Conservation (phyloP, 1,284 basidiomycete species). For the Neotropicomus parvogracilis region DNA sequence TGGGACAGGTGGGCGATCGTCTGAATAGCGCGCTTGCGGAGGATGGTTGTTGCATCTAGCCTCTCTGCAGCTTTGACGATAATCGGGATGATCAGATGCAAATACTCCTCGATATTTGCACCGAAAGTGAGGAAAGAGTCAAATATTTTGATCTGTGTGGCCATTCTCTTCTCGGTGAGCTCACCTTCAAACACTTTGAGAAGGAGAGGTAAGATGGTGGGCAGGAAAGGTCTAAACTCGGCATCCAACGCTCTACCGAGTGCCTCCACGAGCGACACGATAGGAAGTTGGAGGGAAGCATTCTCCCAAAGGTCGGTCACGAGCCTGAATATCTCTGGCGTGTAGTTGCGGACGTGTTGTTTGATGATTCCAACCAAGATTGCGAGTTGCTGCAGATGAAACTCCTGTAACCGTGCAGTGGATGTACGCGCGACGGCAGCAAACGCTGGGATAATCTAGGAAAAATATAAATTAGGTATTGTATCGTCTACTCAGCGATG, state of each 20-base stretch:
- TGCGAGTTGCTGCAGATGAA: constrained; percentile 94
- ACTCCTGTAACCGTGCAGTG: constrained; percentile 82
- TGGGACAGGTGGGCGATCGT: constrained; percentile 90
- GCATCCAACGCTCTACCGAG: constrained; percentile 95
- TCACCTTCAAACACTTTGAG: constrained; percentile 91
- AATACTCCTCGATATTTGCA: constrained; percentile 95
- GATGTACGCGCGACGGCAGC: constrained; percentile 84
- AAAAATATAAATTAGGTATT: constrained; percentile 9
- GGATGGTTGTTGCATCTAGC: constrained; percentile 65
- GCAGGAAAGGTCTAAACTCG: constrained; percentile 98
- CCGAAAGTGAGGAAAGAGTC: constrained; percentile 96
- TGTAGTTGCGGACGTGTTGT: constrained; percentile 94
- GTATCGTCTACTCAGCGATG: neutral
- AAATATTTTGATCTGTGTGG: constrained; percentile 87
- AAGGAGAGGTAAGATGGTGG: constrained; percentile 86
- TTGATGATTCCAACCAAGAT: constrained; percentile 97
- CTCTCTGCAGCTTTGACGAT: constrained; percentile 92
- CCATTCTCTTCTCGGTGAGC: constrained; percentile 71
- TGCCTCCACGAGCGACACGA: constrained; percentile 92
- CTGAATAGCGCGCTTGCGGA: constrained; percentile 88
- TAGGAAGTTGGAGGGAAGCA: constrained; percentile 81
- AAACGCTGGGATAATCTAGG: constrained; percentile 96
- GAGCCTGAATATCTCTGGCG: constrained; percentile 77
- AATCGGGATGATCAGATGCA: constrained; percentile 94
- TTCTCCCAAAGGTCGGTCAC: constrained; percentile 91